Conservation (phyloP, 1,284 basidiomycete genomes). For the Ganoderma sp. region DNA sequence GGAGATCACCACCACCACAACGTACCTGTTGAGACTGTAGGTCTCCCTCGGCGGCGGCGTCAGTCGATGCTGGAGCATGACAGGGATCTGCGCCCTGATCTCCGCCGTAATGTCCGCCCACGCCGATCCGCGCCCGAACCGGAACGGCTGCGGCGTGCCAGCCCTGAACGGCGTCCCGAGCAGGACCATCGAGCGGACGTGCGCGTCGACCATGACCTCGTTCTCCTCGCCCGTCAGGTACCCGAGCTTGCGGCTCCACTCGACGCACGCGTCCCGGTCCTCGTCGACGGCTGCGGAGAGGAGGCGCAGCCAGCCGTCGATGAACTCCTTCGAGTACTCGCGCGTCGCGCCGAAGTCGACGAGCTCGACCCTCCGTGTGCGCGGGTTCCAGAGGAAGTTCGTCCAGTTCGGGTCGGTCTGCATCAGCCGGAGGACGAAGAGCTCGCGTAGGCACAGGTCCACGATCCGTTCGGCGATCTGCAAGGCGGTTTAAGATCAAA, state of each 20-base stretch:
- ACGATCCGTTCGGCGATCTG: conserved; percentile 87
- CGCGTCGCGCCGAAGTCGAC: conserved; percentile 97
- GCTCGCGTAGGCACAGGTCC: conserved; percentile 87
- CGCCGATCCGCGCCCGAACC: conserved; percentile 68
- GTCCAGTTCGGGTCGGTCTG: conserved; percentile 99
- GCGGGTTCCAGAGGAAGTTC: conserved; percentile 90
- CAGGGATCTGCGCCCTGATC: conserved; percentile 84
- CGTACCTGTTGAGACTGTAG: conserved; percentile 88
- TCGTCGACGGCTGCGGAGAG: conserved; percentile 79
- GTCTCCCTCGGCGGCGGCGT: conserved; percentile 95
- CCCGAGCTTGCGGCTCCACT: conserved; percentile 81
- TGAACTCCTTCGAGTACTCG: conserved; percentile 86
- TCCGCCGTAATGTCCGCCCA: conserved; percentile 75
- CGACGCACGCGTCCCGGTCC: conserved; percentile 73
- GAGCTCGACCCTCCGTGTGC: conserved; percentile 75
- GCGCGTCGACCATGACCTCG: conserved; percentile 90
- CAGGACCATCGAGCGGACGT: conserved; percentile 83
- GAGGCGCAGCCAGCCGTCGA: conserved; percentile 86
- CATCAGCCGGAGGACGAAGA: conserved; percentile 93
- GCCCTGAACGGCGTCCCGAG: conserved; percentile 82
- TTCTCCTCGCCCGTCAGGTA: conserved; percentile 93
- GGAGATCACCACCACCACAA: conserved; percentile 8
- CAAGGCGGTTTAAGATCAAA: not conserved
- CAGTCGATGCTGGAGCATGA: conserved; percentile 89
- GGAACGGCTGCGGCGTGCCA: conserved; percentile 67